Base-by-base conservation (phyloP, 1,284 basidiomycete genomes). In the Vanrija pseudolonga region DNA sequence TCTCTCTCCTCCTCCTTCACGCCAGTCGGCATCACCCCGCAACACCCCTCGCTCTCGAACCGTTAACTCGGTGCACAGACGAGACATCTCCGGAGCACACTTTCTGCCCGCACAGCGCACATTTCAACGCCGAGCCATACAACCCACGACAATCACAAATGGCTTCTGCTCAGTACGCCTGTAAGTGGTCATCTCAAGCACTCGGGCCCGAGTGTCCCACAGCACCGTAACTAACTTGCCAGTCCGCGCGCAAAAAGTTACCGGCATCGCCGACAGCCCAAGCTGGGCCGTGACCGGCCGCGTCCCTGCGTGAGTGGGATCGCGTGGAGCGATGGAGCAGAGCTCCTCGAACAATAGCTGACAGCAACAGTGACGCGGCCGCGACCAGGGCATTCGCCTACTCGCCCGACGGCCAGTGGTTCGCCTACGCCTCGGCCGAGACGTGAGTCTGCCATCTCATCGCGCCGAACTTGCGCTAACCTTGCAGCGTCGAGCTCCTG, bases 201-300 rank as follows among this genome's bases (percentile, higher is more conserved):
- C 32, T n/a, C 36, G 19, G 19, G 39, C 39, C n/a, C 20, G 19
- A 23, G n/a, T 18, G 43, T 17, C 32, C 7, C n/a, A 18, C 9
- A 14, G 4, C 11, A 53, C 36, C 42, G 19, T 17, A 12, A n/a
- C 46, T 45, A 19, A 58, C 44, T 0, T 37, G 19, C 18, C 70
- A 92, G 90, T 86, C 80, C 90, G 94, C 74, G 89, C 94, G 47
- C 92, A 95, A 83, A 98, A 96, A 84, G 83, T 84, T 54, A 80
- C 94, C 57, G 90, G 90, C 61, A 83, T 98, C 68, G 85, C 91
- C 69, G 83, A 85, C 59, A 90, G 88, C 41, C 91, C 94, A 49
- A 81, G 84, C 62, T 97, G 92, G 75, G 74, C 80, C 23, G 76
- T 85, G 20, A 78, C 89, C 40, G 76, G 83, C 54, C 84, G 83